Evolutionary conservation across 805 yeast genomes (phyloP), one percentile per base, ranked within the genome.

Genomic region (Barnettozyma salicaria): DNA sequence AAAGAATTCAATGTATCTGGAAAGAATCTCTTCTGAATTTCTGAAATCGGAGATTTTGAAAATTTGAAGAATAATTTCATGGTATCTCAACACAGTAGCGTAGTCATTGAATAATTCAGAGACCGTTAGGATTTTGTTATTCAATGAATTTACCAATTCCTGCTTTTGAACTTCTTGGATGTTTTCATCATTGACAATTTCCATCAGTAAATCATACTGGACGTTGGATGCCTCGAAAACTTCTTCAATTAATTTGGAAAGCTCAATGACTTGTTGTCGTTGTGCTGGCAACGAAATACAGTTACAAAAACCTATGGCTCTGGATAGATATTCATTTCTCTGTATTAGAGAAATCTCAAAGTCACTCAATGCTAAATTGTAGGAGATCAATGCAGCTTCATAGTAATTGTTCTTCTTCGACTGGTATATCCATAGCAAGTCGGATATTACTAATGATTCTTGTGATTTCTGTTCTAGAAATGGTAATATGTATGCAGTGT

Each of bases 251-350:
- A 72, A 66, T 9, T 77, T 67, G 1, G 86, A 70, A 40, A 90
- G 64, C 49, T 76, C 78, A 20, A 80, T 75, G 72, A 87, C 80
- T 43, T 78, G 77, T 50, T 84, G 94, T 48, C 90, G 72, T 52
- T 80, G 70, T 41, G 70, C 74, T 21, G 90, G 85, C 19, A 90
- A 82, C 44, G 88, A 77, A 30, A 74, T 78, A 58, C 95, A 82
- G 54, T 86, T 85, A 58, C 95, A 83, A 64, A 86, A 88, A 3
- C 96, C 96, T 58, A 82, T 83, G 1, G 97, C 97, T 48, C 97
- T 73, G 2, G 97, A 85, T 37, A 92, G 66, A 55, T 74, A 87
- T 59, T 89, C 96, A 30, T 90, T 80, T 56, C 98, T 74, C 50
- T 81, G 80, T 26, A 73, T 70, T 40, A 90, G 68, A 25, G 72